Base-by-base conservation (phyloP, 495 filamentous ascomycete genomes). In the Tetracladium marchalianum region DNA sequence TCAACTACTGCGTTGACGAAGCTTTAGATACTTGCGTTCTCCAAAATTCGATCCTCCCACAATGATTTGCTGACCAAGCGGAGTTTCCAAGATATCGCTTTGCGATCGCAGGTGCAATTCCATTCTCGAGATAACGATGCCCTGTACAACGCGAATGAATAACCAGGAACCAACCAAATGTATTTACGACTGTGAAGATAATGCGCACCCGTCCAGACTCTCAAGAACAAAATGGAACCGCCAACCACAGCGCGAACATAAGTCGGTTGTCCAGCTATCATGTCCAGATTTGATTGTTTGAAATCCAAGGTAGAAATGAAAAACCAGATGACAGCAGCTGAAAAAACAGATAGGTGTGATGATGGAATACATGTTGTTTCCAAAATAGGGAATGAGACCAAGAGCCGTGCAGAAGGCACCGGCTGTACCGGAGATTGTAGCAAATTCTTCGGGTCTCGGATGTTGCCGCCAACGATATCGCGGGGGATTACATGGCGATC, bases 71-170 rank as follows among this genome's bases (percentile, higher is more conserved):
- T n/a, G 63, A 62, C 58, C 63, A 71, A 10, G 68, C 63, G 0
- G 65, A 56, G 27, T 68, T 58, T 0, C 59, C 60, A 31, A 70
- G 44, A 31, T 69, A 65, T 10, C 64, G 58, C 15, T 62, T 56
- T 5, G 67, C 67, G 9, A 71, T 51, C 4, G 62, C 58, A 0
- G 66, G 67, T 1, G 62, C 65, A 13, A 71, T 52, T 31, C 58
- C 63, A 37, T 64, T 67, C 47, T 71, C 68, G 39, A 71, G 63
- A 42, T 69, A 70, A 11, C 66, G 62, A 42, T 71, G 67, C 24
- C 60, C 65, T n/a, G 51, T 70, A 68, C 11, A 71, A 55, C 0
- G 65, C 62, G 39, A 71, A 44, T 5, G 68, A 59, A 43, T 70
- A 71, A 10, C 67, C 65, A 5, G 65, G 60, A 10, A 66, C 53